A percentile compares a stretch with the other conserved stretches of the same genome.
These are phyloP conservation scores for Tuber microsphaerosporum DNA, from an alignment of 495 filamentous ascomycete genomes.

Conservation along the genomic window DNA sequence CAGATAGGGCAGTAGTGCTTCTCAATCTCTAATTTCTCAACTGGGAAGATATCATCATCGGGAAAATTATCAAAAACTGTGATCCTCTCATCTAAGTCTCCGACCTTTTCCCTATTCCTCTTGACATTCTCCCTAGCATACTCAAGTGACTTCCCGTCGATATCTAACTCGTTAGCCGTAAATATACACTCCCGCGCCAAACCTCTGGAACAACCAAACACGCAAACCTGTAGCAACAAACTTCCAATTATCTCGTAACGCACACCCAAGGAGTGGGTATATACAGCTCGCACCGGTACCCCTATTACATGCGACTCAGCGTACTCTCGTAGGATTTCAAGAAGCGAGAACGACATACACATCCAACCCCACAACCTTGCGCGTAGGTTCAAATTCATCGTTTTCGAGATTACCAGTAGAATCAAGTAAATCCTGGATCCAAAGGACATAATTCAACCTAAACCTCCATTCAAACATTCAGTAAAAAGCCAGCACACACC, in stretches of 20 bases:
- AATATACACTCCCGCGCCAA: not conserved
- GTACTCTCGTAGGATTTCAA: not conserved
- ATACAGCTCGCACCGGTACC: conserved; percentile 87
- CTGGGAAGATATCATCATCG: conserved; percentile 55
- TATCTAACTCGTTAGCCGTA: conserved; percentile 48
- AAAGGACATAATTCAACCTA: conserved; percentile 76
- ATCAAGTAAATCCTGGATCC: conserved; percentile 80
- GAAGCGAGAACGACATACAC: conserved; percentile 45
- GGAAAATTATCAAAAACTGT: conserved; percentile 52
- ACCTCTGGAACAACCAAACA: not conserved
- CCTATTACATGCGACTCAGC: conserved; percentile 18
- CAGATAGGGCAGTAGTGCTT: conserved; percentile 41
- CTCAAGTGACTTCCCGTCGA: conserved; percentile 64
- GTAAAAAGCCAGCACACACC: not conserved
- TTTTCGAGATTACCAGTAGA: conserved; percentile 53
- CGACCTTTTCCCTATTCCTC: conserved; percentile 52
- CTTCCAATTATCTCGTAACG: conserved; percentile 58
- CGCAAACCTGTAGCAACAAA: conserved; percentile 56
- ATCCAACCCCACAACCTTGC: conserved; percentile 58
- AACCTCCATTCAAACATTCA: not conserved
- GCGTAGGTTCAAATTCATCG: conserved; percentile 42
- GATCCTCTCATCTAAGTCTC: conserved; percentile 50
- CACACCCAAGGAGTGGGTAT: conserved; percentile 77
- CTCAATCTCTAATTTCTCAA: conserved; percentile 51
- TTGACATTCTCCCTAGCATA: conserved; percentile 59